These are phyloP conservation scores for Gymnopilus dilepis DNA, from an alignment of 768 basidiomycete genomes.

Conservation along the genomic window DNA sequence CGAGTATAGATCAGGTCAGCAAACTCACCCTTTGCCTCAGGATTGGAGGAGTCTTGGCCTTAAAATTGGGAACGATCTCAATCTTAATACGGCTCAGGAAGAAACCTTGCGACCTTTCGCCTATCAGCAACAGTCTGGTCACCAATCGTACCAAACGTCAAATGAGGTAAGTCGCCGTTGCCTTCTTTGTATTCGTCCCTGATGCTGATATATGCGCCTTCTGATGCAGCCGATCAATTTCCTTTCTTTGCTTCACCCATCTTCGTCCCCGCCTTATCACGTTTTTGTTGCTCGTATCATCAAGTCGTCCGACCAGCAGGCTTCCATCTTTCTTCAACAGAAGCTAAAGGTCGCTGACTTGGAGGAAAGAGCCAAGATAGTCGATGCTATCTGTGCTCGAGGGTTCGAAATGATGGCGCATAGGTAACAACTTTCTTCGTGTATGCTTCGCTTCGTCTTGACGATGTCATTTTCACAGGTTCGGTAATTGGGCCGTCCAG, in stretches of 20 bases:
- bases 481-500: slow-evolving; percentile 93
- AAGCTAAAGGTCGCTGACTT: slow-evolving; percentile 86
- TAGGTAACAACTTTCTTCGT: slow-evolving; percentile 47
- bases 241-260: slow-evolving; percentile 82
- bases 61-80: slow-evolving; percentile 33
- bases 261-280: slow-evolving; percentile 82
- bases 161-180: slow-evolving; percentile 55
- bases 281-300: slow-evolving; percentile 85
- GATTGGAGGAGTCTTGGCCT: slow-evolving; percentile 54
- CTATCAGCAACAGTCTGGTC: slow-evolving; percentile 34
- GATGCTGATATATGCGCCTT: slow-evolving; percentile 27
- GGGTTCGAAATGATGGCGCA: slow-evolving; percentile 96
- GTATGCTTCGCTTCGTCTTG: slow-evolving; percentile 5
- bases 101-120: slow-evolving; percentile 35
- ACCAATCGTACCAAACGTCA: slow-evolving; percentile 33
- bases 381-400: slow-evolving; percentile 83
- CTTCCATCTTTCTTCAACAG: slow-evolving; percentile 89
- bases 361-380: slow-evolving; percentile 80
- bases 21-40: slow-evolving; percentile 33
- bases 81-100: slow-evolving; percentile 29
- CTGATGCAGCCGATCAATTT: slow-evolving; percentile 84
- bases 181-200: slow-evolving; percentile 23
- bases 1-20: slow-evolving; percentile 46
- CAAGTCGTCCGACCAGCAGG: slow-evolving; percentile 90
- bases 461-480: slow-evolving; percentile 48